Evolutionary conservation across 352 stramenopile species (phyloP), one percentile per base, ranked within the genome.

Genomic region (Pythium sukuiense): DNA sequence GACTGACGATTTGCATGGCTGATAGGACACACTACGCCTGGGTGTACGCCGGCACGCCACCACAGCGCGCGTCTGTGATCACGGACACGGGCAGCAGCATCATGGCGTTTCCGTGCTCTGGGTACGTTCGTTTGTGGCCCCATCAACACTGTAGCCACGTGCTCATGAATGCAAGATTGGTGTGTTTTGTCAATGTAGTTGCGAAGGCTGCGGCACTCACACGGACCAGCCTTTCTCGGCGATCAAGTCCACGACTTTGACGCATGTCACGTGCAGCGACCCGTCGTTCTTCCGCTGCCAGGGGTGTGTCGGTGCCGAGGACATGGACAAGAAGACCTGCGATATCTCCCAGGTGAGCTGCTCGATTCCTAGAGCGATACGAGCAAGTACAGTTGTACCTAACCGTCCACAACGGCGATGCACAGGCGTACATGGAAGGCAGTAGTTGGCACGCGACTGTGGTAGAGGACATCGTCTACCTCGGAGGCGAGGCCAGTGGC

Each of bases 391-490:
- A 3, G 32, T 35, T 35, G 32, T 35, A 8, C 41, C 41, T 48
- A 16, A 50, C 2, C 18, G 3, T 50, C 2, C 1, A 50, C 43
- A 6, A 27, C 27, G 43, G 20, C n/a, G 35, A 52, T 29, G 32
- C 26, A 4, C 70, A 95, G 80, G 80, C 82, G 48, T 96, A 96
- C 63, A 87, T 91, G 71, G 87, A 96, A 75, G 87, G 87, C 26
- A 96, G 87, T 65, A 93, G 76, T 63, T 96, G 87, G 87, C 74
- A 89, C 12, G 87, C 85, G 11, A 79, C 81, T 0, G 81, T 94
- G 14, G 84, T 96, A 16, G 84, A 93, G 41, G 87, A 96, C 60
- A 64, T 90, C 9, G 87, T 95, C 52, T 95, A 81, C 43, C 67
- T 93, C 16, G 85, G 87, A n/a, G 85, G 80, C 27, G 80, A 81